Evolutionary conservation across 805 yeast genomes (phyloP).

Genomic region (Pichia thaimueangensis): DNA sequence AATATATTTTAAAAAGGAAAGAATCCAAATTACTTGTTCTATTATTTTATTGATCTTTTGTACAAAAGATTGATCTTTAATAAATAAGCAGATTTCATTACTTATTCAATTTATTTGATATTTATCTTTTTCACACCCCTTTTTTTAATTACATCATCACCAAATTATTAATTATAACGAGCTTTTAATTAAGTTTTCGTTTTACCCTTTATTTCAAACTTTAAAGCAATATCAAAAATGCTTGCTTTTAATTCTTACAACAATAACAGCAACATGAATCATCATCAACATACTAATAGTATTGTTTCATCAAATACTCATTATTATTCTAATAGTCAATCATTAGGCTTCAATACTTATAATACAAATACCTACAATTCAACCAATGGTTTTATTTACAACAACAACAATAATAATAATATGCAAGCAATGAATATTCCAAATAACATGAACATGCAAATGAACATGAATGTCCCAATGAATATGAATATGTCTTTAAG

Average conservation of each 20-base stretch:
- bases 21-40: too few species aligned
- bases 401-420: not conserved
- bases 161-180: conserved; percentile 7
- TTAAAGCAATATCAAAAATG: not conserved
- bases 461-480: too few species aligned
- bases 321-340: not conserved
- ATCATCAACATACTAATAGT: not conserved
- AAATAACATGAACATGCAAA: too few species aligned
- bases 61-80: too few species aligned
- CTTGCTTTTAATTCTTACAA: conserved; percentile 2
- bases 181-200: conserved; percentile 14
- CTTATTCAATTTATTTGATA: not conserved
- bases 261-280: not conserved
- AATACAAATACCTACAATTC: not conserved
- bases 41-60: too few species aligned
- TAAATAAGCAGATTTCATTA: too few species aligned
- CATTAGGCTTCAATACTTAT: not conserved
- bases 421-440: too few species aligned
- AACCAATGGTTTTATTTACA: conserved; percentile 1
- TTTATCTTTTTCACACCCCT: not conserved
- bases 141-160: too few species aligned
- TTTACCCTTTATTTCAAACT: not conserved
- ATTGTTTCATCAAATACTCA: not conserved
- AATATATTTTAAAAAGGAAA: too few species aligned
- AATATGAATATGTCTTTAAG: too few species aligned